Evolutionary conservation across 768 basidiomycete genomes (phyloP), one percentile per base, ranked within the genome.

Genomic region (Auricularia sp.): DNA sequence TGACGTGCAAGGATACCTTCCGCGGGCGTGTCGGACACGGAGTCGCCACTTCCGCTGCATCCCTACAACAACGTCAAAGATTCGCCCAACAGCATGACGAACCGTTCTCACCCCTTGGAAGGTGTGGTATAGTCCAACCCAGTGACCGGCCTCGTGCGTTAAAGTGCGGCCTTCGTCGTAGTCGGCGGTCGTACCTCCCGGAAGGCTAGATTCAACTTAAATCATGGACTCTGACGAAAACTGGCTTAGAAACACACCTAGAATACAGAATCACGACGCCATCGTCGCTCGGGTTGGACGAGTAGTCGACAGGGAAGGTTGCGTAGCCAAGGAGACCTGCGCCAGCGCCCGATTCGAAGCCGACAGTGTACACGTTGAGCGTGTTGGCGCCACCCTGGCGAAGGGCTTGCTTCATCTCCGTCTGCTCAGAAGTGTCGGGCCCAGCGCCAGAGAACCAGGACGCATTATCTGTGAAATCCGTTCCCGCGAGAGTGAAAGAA

Each of bases 301-400:
- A 33, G 66, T 77, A 78, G 51, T 70, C 65, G 23, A 12, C 11
- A 5, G 61, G 61, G 61, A 62, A 62, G 7, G 61, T 62, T 7
- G 61, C 33, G 23, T 62, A 62, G 33, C 82, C 82, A 33, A 86
- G 76, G 18, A 84, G 78, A 42, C 80, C 80, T 5, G 47, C 47
- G 21, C 47, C 47, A 18, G n/a, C 18, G 14, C 47, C 47, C 8
- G 47, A 51, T 6, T 18, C 47, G 47, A 77, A 78, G 3, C 77
- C 76, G 14, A 77, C 64, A 63, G 77, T 74, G 70, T 77, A 80
- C 44, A 80, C 67, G 65, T 78, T 79, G 62, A 80, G 69, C 11
- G 54, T 64, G 33, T 59, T 35, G 11, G 64, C 61, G 33, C 67
- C 72, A 36, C 72, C 72, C 23, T 61, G 70, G 64, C 77, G 74